Conservation (phyloP, 768 basidiomycete species). For the Piloderma croceum region DNA sequence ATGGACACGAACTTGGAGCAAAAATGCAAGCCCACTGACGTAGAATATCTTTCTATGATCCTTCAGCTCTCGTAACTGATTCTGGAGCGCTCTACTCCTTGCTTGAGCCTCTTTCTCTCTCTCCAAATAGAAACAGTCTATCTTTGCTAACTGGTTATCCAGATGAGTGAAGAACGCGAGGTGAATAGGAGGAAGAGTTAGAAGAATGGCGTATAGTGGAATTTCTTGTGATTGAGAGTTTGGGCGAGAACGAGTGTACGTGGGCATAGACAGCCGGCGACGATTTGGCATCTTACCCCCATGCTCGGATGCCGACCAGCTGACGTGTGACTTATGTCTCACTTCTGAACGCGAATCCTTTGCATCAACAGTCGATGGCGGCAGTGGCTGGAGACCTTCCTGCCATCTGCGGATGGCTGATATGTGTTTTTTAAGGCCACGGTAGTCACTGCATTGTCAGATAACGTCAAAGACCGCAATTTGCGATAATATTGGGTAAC, state of each 20-base stretch:
- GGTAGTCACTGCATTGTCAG: conserved; percentile 63
- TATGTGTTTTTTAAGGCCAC: conserved; percentile 63
- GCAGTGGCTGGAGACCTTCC: conserved; percentile 18
- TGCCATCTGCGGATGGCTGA: conserved; percentile 43
- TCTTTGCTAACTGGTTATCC: conserved; percentile 76
- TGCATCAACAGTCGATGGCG: conserved; percentile 10
- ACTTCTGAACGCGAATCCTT: neutral
- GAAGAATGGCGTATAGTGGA: conserved; percentile 44
- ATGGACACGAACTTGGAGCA: too few relatives aligned
- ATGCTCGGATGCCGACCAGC: too few relatives aligned
- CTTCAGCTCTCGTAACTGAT: conserved; percentile 69
- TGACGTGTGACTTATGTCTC: neutral
- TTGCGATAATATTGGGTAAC: too few relatives aligned
- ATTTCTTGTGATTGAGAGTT: conserved; percentile 11
- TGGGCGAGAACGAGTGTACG: neutral
- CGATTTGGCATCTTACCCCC: too few relatives aligned
- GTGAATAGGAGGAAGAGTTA: conserved; percentile 55
- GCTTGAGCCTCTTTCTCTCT: conserved; percentile 59
- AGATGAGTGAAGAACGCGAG: conserved; percentile 70
- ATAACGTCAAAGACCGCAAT: too few relatives aligned
- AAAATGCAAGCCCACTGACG: conserved; percentile 39
- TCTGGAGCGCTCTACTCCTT: conserved; percentile 44
- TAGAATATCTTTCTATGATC: conserved; percentile 59
- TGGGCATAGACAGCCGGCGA: too few relatives aligned
- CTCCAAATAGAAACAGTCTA: conserved; percentile 75